These are phyloP conservation scores for Suillus sp. DNA, from an alignment of 768 basidiomycete species.

Conservation along the genomic window DNA sequence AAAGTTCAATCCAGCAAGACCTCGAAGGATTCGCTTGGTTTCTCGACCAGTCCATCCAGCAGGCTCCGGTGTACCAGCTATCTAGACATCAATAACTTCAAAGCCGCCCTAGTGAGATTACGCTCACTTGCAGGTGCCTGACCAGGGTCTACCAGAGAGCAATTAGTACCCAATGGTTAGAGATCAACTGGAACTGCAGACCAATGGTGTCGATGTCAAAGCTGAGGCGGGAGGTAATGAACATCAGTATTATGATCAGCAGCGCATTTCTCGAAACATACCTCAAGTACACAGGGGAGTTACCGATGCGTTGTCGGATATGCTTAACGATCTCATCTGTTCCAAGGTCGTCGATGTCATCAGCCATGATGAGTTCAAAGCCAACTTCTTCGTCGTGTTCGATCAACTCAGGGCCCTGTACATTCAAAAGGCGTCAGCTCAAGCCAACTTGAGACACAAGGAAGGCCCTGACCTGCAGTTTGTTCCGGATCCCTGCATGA, in stretches of 20 bases:
- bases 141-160: slow-evolving; percentile 52
- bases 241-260: not conserved
- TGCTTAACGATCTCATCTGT: slow-evolving; percentile 61
- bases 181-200: slow-evolving; percentile 25
- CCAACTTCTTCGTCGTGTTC: slow-evolving; percentile 67
- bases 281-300: slow-evolving; percentile 69
- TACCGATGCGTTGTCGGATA: slow-evolving; percentile 67
- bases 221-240: slow-evolving; percentile 32
- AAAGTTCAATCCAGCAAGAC: slow-evolving; percentile 70
- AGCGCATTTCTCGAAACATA: slow-evolving; percentile 13
- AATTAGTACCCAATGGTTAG: not conserved
- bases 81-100: slow-evolving; percentile 3
- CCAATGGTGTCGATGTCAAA: slow-evolving; percentile 78
- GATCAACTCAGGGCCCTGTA: slow-evolving; percentile 31
- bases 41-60: slow-evolving; percentile 81
- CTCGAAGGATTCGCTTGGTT: slow-evolving; percentile 70
- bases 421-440: not conserved
- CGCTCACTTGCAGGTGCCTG: slow-evolving; percentile 69
- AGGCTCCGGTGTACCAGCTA: slow-evolving; percentile 77
- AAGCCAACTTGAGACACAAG: not conserved
- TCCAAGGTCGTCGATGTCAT: slow-evolving; percentile 78
- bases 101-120: not conserved
- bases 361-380: slow-evolving; percentile 71
- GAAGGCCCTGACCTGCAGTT: slow-evolving; percentile 45
- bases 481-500: slow-evolving; percentile 80